These are phyloP conservation scores for Dothideomycetes sp. DNA, from an alignment of 2,329 filamentous ascomycete genomes.

Conservation along the genomic window DNA sequence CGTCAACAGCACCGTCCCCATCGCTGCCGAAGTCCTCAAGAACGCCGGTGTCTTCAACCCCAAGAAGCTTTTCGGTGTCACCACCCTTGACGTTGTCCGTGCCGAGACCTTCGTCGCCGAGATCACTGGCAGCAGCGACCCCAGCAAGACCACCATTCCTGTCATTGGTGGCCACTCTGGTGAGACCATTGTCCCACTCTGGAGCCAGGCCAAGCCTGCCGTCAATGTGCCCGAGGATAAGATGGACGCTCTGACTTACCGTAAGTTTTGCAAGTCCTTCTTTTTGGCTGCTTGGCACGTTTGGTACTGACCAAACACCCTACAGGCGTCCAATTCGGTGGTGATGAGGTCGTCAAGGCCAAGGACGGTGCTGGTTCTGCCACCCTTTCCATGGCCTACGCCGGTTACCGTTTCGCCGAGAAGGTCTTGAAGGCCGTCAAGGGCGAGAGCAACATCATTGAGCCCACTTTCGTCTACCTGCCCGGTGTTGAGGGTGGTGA, in stretches of 20 bases:
- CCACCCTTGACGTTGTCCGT: conserved; percentile 95
- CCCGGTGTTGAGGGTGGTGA: conserved; percentile 81
- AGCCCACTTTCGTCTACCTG: conserved; percentile 94
- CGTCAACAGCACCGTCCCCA: conserved; percentile 97
- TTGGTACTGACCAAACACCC: not conserved
- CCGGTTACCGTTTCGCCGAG: conserved; percentile 92
- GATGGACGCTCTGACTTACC: conserved; percentile 82
- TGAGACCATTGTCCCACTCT: conserved; percentile 94
- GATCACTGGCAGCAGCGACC: conserved; percentile 72
- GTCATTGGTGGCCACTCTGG: conserved; percentile 97
- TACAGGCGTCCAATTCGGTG: conserved; percentile 80
- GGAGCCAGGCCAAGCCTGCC: conserved; percentile 77
- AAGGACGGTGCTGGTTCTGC: conserved; percentile 87
- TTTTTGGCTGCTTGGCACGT: not conserved
- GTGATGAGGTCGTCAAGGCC: conserved; percentile 92
- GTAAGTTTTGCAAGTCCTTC: conserved; percentile 35
- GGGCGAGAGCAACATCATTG: conserved; percentile 86
- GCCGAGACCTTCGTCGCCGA: conserved; percentile 93
- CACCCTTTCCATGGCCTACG: conserved; percentile 90
- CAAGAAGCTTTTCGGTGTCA: conserved; percentile 95
- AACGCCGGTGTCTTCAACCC: conserved; percentile 85
- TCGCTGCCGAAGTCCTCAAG: conserved; percentile 95
- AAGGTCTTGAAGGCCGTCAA: conserved; percentile 80
- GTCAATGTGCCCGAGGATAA: conserved; percentile 80
- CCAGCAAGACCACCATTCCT: conserved; percentile 73